phyloP scores from a whole-genome alignment of 2,329 filamentous ascomycete genomes.

The Trichophyton rubrum region DNA sequence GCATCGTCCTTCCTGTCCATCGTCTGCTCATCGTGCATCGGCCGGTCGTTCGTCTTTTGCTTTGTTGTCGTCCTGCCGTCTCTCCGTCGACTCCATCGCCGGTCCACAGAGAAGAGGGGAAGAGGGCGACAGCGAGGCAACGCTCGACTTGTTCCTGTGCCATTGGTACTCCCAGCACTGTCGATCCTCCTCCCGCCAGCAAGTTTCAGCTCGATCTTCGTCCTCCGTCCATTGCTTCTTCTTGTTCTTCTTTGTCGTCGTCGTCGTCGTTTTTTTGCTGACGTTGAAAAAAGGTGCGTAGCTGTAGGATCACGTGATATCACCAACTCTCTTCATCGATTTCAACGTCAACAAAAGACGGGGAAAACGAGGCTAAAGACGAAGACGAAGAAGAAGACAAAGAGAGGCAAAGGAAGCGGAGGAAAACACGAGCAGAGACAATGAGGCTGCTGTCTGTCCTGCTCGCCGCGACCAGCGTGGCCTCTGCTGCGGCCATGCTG shows the following conservation, averaged over 20 bases:
- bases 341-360: not conserved
- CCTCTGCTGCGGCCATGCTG: slow-evolving; percentile 12
- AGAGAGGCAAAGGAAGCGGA: not conserved
- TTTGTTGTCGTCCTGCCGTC: not conserved
- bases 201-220: not conserved
- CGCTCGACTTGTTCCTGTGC: not conserved
- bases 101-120: not conserved
- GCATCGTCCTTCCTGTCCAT: not conserved
- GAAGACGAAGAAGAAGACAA: not conserved
- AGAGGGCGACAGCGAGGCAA: not conserved
- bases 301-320: not conserved
- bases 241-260: not conserved
- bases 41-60: not conserved
- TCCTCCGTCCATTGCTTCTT: not conserved
- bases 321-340: not conserved
- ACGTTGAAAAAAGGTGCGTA: too few relatives aligned
- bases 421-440: not conserved
- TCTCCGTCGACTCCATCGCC: not conserved
- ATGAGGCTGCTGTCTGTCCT: slow-evolving; percentile 15
- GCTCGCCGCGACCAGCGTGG: slow-evolving; percentile 11
- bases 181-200: not conserved
- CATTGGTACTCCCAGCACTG: not conserved
- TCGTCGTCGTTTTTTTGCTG: not conserved
- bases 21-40: not conserved
- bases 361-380: not conserved